Evolutionary conservation across 2,329 filamentous ascomycete genomes (phyloP).

Genomic region (Curvularia verruculosa): DNA sequence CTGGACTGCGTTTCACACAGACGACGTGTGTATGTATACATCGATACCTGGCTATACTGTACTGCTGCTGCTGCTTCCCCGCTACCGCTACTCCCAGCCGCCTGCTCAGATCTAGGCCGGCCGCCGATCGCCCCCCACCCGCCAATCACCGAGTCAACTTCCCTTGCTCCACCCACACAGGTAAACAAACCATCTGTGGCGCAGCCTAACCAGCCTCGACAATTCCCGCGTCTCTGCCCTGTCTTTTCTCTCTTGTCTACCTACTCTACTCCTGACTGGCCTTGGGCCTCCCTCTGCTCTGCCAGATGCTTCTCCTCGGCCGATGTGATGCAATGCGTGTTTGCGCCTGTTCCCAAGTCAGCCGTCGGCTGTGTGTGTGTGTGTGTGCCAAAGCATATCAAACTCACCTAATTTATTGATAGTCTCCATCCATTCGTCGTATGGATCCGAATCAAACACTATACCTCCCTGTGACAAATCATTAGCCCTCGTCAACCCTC

Average conservation of each 20-base stretch:
- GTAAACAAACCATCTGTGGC: slow-evolving; percentile 25
- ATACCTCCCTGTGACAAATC: slow-evolving; percentile 41
- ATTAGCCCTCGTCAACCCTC: slow-evolving; percentile 21
- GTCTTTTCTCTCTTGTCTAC: slow-evolving; percentile 16
- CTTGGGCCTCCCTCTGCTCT: slow-evolving; percentile 47
- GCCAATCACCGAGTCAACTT: slow-evolving; percentile 5
- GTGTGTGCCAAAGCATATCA: slow-evolving; percentile 18
- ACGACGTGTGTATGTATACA: slow-evolving; percentile 2
- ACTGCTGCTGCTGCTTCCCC: too few species aligned
- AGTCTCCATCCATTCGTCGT: slow-evolving; percentile 94
- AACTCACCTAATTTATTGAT: slow-evolving; percentile 83
- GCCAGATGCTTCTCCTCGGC: slow-evolving; percentile 74
- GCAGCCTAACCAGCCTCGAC: slow-evolving; percentile 38
- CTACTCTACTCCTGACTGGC: slow-evolving; percentile 14
- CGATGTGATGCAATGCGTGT: slow-evolving; percentile 84
- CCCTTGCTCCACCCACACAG: background rate
- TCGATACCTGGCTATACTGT: too few species aligned
- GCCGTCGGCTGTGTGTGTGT: slow-evolving; percentile 28
- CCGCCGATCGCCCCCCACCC: slow-evolving; percentile 1
- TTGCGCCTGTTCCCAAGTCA: slow-evolving; percentile 59
- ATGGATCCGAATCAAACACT: slow-evolving; percentile 75
- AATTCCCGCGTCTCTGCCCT: slow-evolving; percentile 33
- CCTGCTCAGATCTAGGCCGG: slow-evolving; percentile 7
- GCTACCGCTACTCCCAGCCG: slow-evolving; percentile 10
- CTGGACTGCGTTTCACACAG: slow-evolving; percentile 19